Base-by-base conservation (phyloP, 148 eudicot species). In the Cornus florida region DNA sequence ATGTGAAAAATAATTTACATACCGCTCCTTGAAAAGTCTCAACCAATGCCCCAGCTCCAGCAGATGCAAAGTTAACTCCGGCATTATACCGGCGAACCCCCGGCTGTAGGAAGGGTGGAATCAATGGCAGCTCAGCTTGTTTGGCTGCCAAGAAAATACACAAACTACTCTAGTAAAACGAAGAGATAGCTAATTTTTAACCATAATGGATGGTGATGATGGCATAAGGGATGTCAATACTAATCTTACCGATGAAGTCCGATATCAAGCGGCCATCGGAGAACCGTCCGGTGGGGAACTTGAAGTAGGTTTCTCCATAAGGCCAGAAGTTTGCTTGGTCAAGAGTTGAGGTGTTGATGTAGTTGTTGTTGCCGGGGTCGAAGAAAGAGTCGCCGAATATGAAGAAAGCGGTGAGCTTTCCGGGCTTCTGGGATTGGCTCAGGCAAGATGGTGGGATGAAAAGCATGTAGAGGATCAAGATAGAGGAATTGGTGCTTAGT, bases 341-440 rank as follows among this genome's bases (percentile, higher is more conserved):
- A 79, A 85, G 80, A 60, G 85, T 76, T 2, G 85, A 67, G 35
- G 92, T 92, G 76, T 87, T 90, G 84, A 92, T 90, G 84, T 86
- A 90, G 74, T 90, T 86, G 86, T 89, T 92, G 78, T 90, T 92
- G n/a, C 97, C 97, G 69, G 88, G 75, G 81, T 92, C 97, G 46
- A 87, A 85, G 35, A 72, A 79, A 6, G 94, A 92, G 77, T 92
- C 97, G 3, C 97, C 97, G 71, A 92, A 92, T 13, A 92, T 76
- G 86, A 85, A 92, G 13, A 92, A 82, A 48, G 86, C 73, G 28
- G 50, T 5, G 20, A 1, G 20, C 13, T 57, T 57, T 57, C 64
- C 64, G n/a, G 2, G 5, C 19, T 4, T 57, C 64, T 57, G 64
- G 19, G 19, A 2, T 5, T 62, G 20, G 6, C 66, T 62, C 66